phyloP scores from a whole-genome alignment of 2,329 filamentous ascomycete genomes.

The Cordyceps fumosorosea region DNA sequence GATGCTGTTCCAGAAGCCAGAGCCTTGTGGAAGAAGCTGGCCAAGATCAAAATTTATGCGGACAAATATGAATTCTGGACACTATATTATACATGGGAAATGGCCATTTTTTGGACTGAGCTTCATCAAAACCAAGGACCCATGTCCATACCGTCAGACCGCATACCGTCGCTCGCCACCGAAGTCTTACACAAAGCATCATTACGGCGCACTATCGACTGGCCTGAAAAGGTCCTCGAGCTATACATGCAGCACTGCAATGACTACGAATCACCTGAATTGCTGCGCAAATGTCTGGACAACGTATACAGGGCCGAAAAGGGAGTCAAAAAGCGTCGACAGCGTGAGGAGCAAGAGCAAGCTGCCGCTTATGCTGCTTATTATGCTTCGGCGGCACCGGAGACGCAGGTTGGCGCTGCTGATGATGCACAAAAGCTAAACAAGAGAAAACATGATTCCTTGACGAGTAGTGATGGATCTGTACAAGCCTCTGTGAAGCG shows the following conservation, averaged over 20 bases:
- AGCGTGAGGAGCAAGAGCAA: slow-evolving; percentile 57
- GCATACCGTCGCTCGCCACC: slow-evolving; percentile 60
- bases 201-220: slow-evolving; percentile 57
- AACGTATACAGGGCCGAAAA: slow-evolving; percentile 64
- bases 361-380: slow-evolving; percentile 44
- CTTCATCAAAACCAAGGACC: slow-evolving; percentile 26
- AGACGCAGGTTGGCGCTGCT: slow-evolving; percentile 22
- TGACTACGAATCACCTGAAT: slow-evolving; percentile 76
- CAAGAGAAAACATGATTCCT: slow-evolving; percentile 71
- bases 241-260: slow-evolving; percentile 77
- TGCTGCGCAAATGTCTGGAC: slow-evolving; percentile 67
- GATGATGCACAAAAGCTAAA: slow-evolving; percentile 33
- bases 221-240: slow-evolving; percentile 69
- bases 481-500: slow-evolving; percentile 59
- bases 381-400: slow-evolving; percentile 21
- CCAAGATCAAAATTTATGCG: slow-evolving; percentile 54
- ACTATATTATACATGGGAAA: slow-evolving; percentile 86
- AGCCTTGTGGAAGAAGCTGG: slow-evolving; percentile 67
- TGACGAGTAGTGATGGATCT: slow-evolving; percentile 34
- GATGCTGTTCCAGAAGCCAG: slow-evolving; percentile 71
- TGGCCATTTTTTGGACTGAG: slow-evolving; percentile 52
- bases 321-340: slow-evolving; percentile 55
- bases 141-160: slow-evolving; percentile 37
- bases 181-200: slow-evolving; percentile 68
- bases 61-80: slow-evolving; percentile 92